A percentile compares a stretch with the other conserved stretches of the same genome.
Evolutionary conservation across 371 early-diverging fungal species (phyloP).

Genomic region (Mucor indicus): DNA sequence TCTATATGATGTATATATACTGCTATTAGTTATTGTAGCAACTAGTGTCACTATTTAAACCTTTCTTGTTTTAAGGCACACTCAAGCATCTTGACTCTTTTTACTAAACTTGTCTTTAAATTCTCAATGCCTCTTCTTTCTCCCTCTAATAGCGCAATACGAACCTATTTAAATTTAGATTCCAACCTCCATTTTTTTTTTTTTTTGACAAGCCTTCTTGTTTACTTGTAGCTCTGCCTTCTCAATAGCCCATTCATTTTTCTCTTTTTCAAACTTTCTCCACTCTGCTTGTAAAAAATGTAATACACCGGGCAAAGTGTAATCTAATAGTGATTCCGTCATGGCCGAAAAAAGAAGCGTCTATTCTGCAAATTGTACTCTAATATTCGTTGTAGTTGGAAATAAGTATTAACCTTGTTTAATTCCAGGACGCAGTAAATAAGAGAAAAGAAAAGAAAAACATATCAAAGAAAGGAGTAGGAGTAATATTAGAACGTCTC

Average conservation of each 20-base stretch:
- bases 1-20: background rate
- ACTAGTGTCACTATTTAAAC: conserved; percentile 20
- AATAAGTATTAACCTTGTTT: too few species aligned
- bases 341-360: too few species aligned
- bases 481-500: too few species aligned
- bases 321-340: conserved; percentile 44
- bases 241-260: conserved; percentile 89
- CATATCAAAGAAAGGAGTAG: too few species aligned
- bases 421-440: too few species aligned
- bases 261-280: conserved; percentile 83
- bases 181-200: background rate
- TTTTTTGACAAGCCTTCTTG: background rate
- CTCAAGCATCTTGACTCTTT: conserved; percentile 88
- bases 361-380: too few species aligned
- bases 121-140: conserved; percentile 79
- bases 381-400: too few species aligned
- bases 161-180: conserved; percentile 44
- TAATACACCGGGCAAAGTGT: conserved; percentile 80
- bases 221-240: conserved; percentile 76
- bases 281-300: conserved; percentile 85
- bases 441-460: too few species aligned
- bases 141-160: conserved; percentile 80
- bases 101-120: conserved; percentile 71
- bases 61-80: conserved; percentile 76
- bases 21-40: background rate